A percentile compares a stretch with the other conserved stretches of the same genome.
phyloP scores from a whole-genome alignment of 2,329 filamentous ascomycete species.

The Aureobasidium pullulans region DNA sequence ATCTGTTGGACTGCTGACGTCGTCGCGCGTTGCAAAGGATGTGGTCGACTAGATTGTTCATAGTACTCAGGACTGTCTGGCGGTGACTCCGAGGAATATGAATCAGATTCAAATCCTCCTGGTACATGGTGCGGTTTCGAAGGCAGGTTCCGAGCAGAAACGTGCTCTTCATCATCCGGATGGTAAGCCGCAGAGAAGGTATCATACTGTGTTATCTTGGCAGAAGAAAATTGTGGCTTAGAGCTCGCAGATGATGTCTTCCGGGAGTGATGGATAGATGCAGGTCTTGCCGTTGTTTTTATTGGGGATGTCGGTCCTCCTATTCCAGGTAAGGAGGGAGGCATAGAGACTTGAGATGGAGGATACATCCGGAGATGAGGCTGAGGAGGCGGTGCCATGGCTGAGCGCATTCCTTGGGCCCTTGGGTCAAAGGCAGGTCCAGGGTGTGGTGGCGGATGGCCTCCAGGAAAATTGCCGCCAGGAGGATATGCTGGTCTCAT shows the following conservation, averaged over 20 bases:
- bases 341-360: not conserved
- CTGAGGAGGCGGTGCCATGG: not conserved
- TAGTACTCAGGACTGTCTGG: constrained; percentile 4
- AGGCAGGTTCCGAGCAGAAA: not conserved
- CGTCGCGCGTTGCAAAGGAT: not conserved
- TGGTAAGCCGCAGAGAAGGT: not conserved
- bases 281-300: not conserved
- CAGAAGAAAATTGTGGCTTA: not conserved
- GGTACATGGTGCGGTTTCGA: not conserved
- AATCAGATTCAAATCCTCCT: not conserved
- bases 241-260: not conserved
- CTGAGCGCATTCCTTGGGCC: not conserved
- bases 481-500: not conserved
- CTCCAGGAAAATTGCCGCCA: not conserved
- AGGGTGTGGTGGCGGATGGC: not conserved
- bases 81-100: not conserved
- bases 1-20: not conserved
- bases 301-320: not conserved
- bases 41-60: not conserved
- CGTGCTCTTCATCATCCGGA: not conserved
- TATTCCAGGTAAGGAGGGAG: not conserved
- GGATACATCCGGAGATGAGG: not conserved
- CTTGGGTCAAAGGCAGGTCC: not conserved
- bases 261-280: not conserved
- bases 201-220: not conserved